phyloP scores from a whole-genome alignment of 164 flowering plant genomes.

The Liquidambar formosana region DNA sequence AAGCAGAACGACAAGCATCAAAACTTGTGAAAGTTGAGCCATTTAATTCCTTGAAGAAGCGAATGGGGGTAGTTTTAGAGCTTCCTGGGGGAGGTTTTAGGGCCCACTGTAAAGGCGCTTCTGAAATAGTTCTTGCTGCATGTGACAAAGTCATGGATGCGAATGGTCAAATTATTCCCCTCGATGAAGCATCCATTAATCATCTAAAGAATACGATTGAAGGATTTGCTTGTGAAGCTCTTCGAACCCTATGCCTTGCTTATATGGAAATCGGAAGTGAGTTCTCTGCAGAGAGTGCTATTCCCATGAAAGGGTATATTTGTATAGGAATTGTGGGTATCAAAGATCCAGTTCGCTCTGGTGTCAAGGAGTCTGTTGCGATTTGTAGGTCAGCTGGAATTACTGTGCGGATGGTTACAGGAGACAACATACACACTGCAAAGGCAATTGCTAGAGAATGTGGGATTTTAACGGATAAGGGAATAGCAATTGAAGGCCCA shows the following conservation, averaged over 20 bases:
- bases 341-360: conserved; percentile 97
- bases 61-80: conserved; percentile 84
- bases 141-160: conserved; percentile 70
- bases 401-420: conserved; percentile 92
- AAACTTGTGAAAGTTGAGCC: conserved; percentile 84
- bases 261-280: conserved; percentile 65
- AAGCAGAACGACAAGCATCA: conserved; percentile 47
- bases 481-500: conserved; percentile 95
- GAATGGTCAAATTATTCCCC: conserved; percentile 63
- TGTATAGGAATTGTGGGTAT: conserved; percentile 91
- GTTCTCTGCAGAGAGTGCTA: conserved; percentile 44
- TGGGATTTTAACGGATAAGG: conserved; percentile 86
- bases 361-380: conserved; percentile 92
- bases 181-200: conserved; percentile 49
- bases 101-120: conserved; percentile 90
- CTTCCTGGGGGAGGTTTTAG: conserved; percentile 66
- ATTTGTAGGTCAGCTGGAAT: conserved; percentile 92
- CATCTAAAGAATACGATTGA: conserved; percentile 63
- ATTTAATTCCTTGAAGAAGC: conserved; percentile 84
- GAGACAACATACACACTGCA: conserved; percentile 90
- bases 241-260: conserved; percentile 90
- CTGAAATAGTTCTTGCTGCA: conserved; percentile 82
- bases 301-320: conserved; percentile 74
- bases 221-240: conserved; percentile 83
- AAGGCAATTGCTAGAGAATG: conserved; percentile 98